Base-by-base conservation (phyloP, 805 yeast genomes). In the Wickerhamomyces strasburgensis region DNA sequence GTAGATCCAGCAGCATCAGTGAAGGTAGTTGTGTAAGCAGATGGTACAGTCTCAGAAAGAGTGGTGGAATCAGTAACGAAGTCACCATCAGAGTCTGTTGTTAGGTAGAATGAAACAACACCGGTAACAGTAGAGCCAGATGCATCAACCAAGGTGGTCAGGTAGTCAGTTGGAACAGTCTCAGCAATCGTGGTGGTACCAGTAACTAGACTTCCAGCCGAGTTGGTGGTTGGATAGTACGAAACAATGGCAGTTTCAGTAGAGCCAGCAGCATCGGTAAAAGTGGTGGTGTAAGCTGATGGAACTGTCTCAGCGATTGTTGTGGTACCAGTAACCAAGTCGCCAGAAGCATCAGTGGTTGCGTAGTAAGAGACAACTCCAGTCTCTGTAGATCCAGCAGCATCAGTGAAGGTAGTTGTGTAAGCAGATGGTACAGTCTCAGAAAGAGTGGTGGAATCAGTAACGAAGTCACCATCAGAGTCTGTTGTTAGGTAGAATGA, bases 21-120 rank as follows among this genome's bases (percentile, higher is more conserved):
- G 39, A 14, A 37, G 14, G 44, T 41, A 15, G 44, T 41, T 16
- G 37, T 31, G 39, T 41, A 37, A n/a, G 38, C 29, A 21, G 31
- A 7, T 37, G 44, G 44, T 31, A 37, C 27, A 19, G 27, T 6
- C 5, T 21, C 27, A 10, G 26, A 8, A 7, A 11, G 14, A 6
- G 33, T 31, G n/a, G 33, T 31, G 17, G 33, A 14, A n/a, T 19
- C 19, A n/a, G 19, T 25, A 21, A 21, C 5, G 7, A 25, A 5
- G 18, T 21, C 17, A 13, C 33, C 33, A 31, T 31, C 33, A 14
- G 33, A 10, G 13, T 31, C 33, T 13, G 27, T 21, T 9, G 25
- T 21, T 13, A 21, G 5, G 33, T 13, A 8, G 27, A 19, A n/a
- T n/a, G n/a, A 16, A 13, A 19, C 13, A 6, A 9, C 6, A 5